Evolutionary conservation across 2,329 filamentous ascomycete species (phyloP).

Genomic region (Aureobasidium uvarum): DNA sequence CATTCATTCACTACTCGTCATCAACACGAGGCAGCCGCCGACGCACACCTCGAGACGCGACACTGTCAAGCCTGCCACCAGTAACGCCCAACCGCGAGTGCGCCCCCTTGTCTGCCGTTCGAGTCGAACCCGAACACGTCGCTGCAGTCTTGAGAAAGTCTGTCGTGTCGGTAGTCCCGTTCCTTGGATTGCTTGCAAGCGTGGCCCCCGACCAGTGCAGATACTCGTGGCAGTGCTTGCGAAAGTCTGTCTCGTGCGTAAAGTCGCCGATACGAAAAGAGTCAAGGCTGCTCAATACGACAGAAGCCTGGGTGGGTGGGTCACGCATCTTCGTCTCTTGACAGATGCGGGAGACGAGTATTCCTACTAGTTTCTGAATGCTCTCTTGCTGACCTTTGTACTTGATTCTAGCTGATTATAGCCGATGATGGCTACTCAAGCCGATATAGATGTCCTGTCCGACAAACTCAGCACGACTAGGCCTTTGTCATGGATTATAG

Average conservation of each 20-base stretch:
- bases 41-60: not conserved
- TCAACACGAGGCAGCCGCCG: no score
- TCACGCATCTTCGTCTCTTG: slow-evolving; percentile 5
- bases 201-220: slow-evolving; percentile 23
- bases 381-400: not conserved
- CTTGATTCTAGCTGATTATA: not conserved
- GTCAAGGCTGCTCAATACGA: slow-evolving; percentile 11
- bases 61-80: slow-evolving; percentile 1
- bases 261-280: not conserved
- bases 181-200: not conserved
- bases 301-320: slow-evolving; percentile 17
- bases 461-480: not conserved
- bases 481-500: not conserved
- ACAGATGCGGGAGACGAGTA: slow-evolving; percentile 1
- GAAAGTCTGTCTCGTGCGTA: not conserved
- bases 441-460: not conserved
- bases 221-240: slow-evolving; percentile 10
- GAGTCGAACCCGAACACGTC: slow-evolving; percentile 4
- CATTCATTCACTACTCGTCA: not conserved
- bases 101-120: slow-evolving; percentile 2
- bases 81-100: slow-evolving; percentile 22
- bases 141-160: not conserved
- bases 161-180: not conserved
- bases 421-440: slow-evolving; percentile 9
- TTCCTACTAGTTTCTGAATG: not conserved